Percentiles rank a stretch among this genome's conserved stretches.
phyloP scores from a whole-genome alignment of 352 stramenopile genomes.

The Pythium pectinolyticum region DNA sequence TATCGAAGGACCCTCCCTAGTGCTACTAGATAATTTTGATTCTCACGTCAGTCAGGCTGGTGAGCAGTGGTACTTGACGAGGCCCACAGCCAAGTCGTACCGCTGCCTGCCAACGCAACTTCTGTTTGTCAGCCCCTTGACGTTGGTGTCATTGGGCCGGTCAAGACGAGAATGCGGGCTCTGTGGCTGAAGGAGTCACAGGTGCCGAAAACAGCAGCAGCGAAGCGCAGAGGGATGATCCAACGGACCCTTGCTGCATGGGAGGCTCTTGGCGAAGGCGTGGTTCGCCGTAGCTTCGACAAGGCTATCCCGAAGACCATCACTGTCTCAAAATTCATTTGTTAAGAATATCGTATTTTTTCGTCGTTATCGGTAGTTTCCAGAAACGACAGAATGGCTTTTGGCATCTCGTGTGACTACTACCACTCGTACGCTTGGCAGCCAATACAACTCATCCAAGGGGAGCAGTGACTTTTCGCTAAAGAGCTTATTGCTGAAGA shows the following conservation, averaged over 20 bases:
- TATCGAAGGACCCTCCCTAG: slow-evolving; percentile 8
- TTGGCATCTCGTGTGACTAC: no score
- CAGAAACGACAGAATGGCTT: no score
- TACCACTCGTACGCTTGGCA: neutral
- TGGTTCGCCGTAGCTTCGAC: neutral
- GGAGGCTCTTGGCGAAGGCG: neutral
- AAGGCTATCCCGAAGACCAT: neutral
- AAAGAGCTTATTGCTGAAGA: neutral
- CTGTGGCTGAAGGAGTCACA: slow-evolving; percentile 11
- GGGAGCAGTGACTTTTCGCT: neutral
- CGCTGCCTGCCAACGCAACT: slow-evolving; percentile 20
- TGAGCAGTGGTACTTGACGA: neutral
- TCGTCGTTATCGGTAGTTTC: no score
- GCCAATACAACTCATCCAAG: neutral
- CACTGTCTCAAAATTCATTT: neutral
- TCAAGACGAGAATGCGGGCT: slow-evolving; percentile 13
- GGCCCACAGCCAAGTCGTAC: neutral
- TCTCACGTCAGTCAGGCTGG: slow-evolving; percentile 17
- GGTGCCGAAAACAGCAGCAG: neutral
- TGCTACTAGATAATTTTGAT: slow-evolving; percentile 31
- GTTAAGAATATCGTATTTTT: no score
- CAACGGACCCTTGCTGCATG: slow-evolving; percentile 8
- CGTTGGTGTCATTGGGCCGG: slow-evolving; percentile 17
- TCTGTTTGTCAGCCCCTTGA: slow-evolving; percentile 24
- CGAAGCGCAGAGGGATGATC: slow-evolving; percentile 16